phyloP scores from a whole-genome alignment of 345 rosid species.

The thale cress (Arabidopsis thaliana) region DNA sequence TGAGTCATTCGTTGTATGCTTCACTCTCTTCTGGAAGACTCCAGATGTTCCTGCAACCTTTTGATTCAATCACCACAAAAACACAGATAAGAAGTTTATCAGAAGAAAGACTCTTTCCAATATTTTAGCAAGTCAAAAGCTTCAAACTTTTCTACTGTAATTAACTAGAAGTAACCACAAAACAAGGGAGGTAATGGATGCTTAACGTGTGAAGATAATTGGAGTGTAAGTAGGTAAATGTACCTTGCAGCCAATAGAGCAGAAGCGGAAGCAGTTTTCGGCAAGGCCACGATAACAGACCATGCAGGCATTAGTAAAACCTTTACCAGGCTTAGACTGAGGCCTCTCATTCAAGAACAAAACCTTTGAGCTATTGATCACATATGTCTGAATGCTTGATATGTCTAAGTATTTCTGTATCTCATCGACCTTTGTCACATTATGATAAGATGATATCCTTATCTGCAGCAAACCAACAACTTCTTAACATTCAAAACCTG shows the following conservation, averaged over 20 bases:
- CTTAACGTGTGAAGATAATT: neutral
- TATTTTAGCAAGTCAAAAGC: too few species aligned
- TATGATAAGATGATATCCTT: conserved; percentile 96
- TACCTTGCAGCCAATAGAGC: conserved; percentile 99
- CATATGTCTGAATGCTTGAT: conserved; percentile 82
- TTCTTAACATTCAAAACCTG: neutral
- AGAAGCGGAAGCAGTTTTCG: conserved; percentile 83
- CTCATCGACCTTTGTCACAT: conserved; percentile 87
- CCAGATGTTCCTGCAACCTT: conserved; percentile 74
- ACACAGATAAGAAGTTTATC: neutral
- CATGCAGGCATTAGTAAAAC: conserved; percentile 76
- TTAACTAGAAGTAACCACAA: neutral
- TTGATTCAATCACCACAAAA: neutral
- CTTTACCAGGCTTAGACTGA: conserved; percentile 91
- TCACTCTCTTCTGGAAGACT: conserved; percentile 59
- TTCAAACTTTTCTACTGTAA: conserved; percentile 1
- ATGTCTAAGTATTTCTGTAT: conserved; percentile 84
- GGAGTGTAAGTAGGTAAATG: neutral
- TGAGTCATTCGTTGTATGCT: conserved; percentile 55
- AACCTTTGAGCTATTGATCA: conserved; percentile 89
- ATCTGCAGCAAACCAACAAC: conserved; percentile 53
- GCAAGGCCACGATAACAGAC: conserved; percentile 89
- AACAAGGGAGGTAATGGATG: neutral
- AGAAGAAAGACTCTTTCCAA: neutral
- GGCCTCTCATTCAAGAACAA: conserved; percentile 95